Base-by-base conservation (phyloP, 2,329 filamentous ascomycete genomes). In the Aspergillus pseudoterreus region DNA sequence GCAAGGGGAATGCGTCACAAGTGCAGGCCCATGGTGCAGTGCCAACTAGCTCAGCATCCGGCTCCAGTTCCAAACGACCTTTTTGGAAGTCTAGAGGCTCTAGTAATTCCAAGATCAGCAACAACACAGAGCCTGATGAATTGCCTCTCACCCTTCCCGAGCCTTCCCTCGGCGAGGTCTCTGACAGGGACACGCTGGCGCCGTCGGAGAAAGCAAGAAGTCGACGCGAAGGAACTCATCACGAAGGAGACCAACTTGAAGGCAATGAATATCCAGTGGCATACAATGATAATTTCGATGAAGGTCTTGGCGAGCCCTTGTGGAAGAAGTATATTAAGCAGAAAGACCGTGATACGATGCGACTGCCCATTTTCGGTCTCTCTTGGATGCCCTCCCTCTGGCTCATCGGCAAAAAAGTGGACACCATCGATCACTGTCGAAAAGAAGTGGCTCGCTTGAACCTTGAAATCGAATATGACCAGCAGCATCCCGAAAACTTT, bases 391-490 rank as follows among this genome's bases (percentile, higher is more conserved):
- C 87, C 2, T 83, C 84, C 0, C 68, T 96, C n/a, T 90, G 88
- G 4, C 72, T 91, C 1, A 70, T 96, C 45, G 91, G 89, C 49
- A 86, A 90, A 68, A 96, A 97, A 71, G 92, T 96, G 1, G 94
- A 99, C 67, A 92, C 88, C 0, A 97, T 99, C 58, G 91, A 95
- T 65, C 88, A 92, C 76, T 95, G 90, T 61, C 88, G 94, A 3
- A 83, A 85, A 57, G 87, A 97, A 68, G 72, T 99, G 24, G 92
- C 94, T 15, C 83, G 89, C 12, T 77, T 97, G 15, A 99, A 97
- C 59, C 66, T 92, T 47, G 92, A 97, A 67, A 96, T 99, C 49
- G 92, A 96, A 61, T 77, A 86, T 42, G 94, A 97, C 59, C 94
- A 99, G 67, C 81, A 86, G 48, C 80, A 94, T 45, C 87, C 88